Conservation (phyloP, 2,329 filamentous ascomycete genomes). For the Claviceps monticola region DNA sequence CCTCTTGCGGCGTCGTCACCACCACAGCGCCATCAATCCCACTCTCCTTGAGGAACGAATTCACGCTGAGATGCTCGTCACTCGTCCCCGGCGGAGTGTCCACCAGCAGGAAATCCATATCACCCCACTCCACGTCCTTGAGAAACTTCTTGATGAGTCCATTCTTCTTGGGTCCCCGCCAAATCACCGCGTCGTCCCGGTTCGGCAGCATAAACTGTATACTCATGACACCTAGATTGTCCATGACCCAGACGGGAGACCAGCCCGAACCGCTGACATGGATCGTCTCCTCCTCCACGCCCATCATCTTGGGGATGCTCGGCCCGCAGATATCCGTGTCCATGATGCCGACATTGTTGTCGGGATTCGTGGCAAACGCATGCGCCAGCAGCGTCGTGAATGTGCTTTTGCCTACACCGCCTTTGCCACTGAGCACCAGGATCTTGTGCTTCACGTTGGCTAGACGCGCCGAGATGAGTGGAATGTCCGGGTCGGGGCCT, state of each 20-base stretch:
- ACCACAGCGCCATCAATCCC: constrained; percentile 89
- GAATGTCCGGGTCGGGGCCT: constrained; percentile 88
- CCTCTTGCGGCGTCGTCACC: constrained; percentile 91
- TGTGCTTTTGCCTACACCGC: constrained; percentile 91
- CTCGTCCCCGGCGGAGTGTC: constrained; percentile 93
- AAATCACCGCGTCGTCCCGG: constrained; percentile 89
- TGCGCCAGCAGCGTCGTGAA: constrained; percentile 82
- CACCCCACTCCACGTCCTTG: constrained; percentile 96
- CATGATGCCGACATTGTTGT: constrained; percentile 80
- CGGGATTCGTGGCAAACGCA: constrained; percentile 71
- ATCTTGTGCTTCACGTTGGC: constrained; percentile 80
- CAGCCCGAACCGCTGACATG: constrained; percentile 80
- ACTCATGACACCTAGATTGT: constrained; percentile 92
- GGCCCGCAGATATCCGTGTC: constrained; percentile 97
- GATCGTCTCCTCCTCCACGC: constrained; percentile 84
- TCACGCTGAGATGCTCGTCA: constrained; percentile 91
- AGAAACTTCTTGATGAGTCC: constrained; percentile 95
- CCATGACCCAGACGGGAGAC: constrained; percentile 90
- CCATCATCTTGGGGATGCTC: constrained; percentile 97
- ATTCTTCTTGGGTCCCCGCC: constrained; percentile 97
- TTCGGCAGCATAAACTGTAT: constrained; percentile 97
- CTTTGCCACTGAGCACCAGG: constrained; percentile 84
- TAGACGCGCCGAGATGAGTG: constrained; percentile 73
- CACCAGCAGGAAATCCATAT: constrained; percentile 82
- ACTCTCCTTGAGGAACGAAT: constrained; percentile 77